These are phyloP conservation scores for Tetrahymena malaccensis DNA, from an alignment of 73 alveolate species.

Conservation along the genomic window DNA sequence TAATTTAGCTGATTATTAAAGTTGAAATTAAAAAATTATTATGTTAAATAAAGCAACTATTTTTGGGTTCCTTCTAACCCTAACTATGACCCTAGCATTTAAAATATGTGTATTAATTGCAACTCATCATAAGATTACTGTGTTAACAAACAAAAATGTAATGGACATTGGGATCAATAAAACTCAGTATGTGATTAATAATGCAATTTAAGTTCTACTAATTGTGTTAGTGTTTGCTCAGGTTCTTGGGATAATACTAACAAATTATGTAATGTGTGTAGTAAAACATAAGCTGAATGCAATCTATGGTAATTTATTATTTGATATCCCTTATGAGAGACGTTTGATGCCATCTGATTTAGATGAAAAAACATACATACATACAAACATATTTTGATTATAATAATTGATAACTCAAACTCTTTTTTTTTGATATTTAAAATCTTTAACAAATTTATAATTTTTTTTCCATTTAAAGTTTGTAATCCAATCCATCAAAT, in stretches of 20 bases:
- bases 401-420: too few species aligned
- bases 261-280: background rate
- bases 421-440: too few species aligned
- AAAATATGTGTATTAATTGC: background rate
- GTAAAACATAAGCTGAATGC: background rate
- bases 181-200: background rate
- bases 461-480: too few species aligned
- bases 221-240: background rate
- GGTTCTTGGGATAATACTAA: background rate
- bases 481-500: too few species aligned
- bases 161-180: background rate
- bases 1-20: background rate
- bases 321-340: too few species aligned
- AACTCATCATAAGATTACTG: background rate
- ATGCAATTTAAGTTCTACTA: background rate
- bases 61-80: background rate
- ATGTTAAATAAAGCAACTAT: background rate
- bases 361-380: too few species aligned
- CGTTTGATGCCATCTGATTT: too few species aligned
- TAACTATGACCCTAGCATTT: background rate
- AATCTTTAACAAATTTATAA: too few species aligned
- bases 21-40: too few species aligned
- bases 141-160: background rate
- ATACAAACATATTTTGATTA: too few species aligned
- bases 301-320: background rate